phyloP scores from a whole-genome alignment of 768 basidiomycete genomes.

The Mycena alexandri region DNA sequence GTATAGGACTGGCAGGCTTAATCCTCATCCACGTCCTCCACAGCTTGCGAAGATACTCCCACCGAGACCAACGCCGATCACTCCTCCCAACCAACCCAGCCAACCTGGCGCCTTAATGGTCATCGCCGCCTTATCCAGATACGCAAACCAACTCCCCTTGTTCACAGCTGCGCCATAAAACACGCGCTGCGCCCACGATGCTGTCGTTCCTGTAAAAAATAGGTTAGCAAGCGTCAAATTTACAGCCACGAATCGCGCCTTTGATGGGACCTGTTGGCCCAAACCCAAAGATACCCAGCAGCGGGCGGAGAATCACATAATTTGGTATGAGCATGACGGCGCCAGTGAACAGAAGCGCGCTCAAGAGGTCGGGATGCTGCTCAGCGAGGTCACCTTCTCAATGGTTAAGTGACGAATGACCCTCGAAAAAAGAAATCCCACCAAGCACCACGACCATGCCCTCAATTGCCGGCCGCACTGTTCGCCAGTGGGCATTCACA shows the following conservation, averaged over 20 bases:
- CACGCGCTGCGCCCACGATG: slow-evolving; percentile 51
- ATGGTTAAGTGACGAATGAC: background rate
- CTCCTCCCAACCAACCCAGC: slow-evolving; percentile 10
- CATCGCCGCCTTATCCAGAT: slow-evolving; percentile 15
- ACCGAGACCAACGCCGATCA: slow-evolving; percentile 2
- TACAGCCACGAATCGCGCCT: slow-evolving; percentile 38
- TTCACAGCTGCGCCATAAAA: slow-evolving; percentile 50
- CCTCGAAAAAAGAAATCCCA: slow-evolving; percentile 18
- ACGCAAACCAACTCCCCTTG: slow-evolving; percentile 51
- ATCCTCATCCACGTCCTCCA: too few species aligned
- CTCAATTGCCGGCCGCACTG: slow-evolving; percentile 42
- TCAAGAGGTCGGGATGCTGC: slow-evolving; percentile 49
- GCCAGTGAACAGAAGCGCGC: slow-evolving; percentile 41
- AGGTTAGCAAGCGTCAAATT: background rate
- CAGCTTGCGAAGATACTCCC: background rate
- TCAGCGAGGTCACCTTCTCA: slow-evolving; percentile 51
- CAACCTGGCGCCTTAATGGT: slow-evolving; percentile 13
- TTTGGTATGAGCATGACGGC: slow-evolving; percentile 48
- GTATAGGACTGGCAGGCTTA: too few species aligned
- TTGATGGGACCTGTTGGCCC: slow-evolving; percentile 49
- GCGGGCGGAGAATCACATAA: slow-evolving; percentile 44
- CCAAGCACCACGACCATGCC: slow-evolving; percentile 43
- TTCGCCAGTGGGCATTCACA: slow-evolving; percentile 38
- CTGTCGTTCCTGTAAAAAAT: slow-evolving; percentile 46
- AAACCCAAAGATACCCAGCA: slow-evolving; percentile 53